Evolutionary conservation across 306 rosid genomes (phyloP).

Genomic region (Lithocarpus polystachyus): DNA sequence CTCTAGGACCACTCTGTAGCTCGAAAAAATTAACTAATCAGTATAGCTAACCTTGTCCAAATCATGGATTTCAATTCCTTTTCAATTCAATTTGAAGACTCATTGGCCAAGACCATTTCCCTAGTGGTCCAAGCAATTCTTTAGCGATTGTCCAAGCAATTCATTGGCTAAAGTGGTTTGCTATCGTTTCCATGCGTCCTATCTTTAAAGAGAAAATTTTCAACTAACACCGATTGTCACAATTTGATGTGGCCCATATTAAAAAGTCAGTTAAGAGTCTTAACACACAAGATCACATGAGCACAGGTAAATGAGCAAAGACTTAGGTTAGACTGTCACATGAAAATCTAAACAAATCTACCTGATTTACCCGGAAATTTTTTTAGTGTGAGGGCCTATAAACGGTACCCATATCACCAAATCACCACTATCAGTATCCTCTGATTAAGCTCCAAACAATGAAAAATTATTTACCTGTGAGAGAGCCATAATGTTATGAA

Average conservation of each 20-base stretch:
- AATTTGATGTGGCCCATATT: background rate
- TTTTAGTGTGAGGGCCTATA: no score
- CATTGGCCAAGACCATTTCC: background rate
- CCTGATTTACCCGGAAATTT: no score
- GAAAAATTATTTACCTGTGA: background rate
- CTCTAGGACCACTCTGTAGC: conserved; percentile 28
- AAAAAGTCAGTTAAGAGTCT: background rate
- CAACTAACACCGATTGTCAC: background rate
- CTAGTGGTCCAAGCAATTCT: background rate
- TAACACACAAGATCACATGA: background rate
- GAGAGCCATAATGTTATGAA: background rate
- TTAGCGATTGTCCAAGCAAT: background rate
- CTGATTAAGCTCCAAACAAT: background rate
- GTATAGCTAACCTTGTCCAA: background rate
- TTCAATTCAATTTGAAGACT: background rate
- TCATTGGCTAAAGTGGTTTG: background rate
- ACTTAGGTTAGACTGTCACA: no score
- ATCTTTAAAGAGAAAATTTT: background rate
- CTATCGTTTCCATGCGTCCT: background rate
- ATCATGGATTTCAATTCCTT: conserved; percentile 1
- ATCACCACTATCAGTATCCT: background rate
- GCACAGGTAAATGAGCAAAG: background rate
- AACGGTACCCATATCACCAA: background rate
- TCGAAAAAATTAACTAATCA: conserved; percentile 9
- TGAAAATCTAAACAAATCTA: no score